Evolutionary conservation across 345 rosid genomes (phyloP).

Genomic region (Noccaea bulbosa): DNA sequence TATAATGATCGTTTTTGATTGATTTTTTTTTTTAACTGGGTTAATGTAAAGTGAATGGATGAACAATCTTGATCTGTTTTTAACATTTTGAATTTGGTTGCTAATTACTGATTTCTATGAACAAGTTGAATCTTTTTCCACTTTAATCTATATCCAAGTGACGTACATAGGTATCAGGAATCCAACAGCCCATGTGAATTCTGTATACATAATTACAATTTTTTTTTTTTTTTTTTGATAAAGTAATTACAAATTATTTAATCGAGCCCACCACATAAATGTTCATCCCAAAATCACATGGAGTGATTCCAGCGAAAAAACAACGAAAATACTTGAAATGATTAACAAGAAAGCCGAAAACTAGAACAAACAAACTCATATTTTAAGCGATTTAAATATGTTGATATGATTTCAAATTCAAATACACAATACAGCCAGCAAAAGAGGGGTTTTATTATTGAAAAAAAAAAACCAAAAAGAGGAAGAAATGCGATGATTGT

Average conservation of each 20-base stretch:
- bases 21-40: neutral
- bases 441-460: slow-evolving; percentile 1
- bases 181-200: slow-evolving; percentile 22
- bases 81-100: neutral
- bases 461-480: slow-evolving; percentile 18
- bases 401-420: slow-evolving; percentile 16
- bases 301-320: slow-evolving; percentile 29
- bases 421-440: slow-evolving; percentile 7
- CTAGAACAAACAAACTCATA: neutral
- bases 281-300: slow-evolving; percentile 21
- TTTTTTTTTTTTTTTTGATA: no score
- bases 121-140: neutral
- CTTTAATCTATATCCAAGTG: no score
- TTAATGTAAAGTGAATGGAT: slow-evolving; percentile 7
- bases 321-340: neutral
- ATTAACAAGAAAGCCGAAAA: neutral
- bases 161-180: neutral
- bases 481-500: neutral
- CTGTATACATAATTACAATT: neutral
- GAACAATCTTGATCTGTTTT: neutral
- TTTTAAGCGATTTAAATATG: neutral
- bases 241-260: neutral
- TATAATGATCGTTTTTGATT: neutral
- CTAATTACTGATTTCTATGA: neutral
- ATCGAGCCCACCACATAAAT: slow-evolving; percentile 26